phyloP scores from a whole-genome alignment of 805 yeast genomes.

The Scheffersomyces ergatensis region DNA sequence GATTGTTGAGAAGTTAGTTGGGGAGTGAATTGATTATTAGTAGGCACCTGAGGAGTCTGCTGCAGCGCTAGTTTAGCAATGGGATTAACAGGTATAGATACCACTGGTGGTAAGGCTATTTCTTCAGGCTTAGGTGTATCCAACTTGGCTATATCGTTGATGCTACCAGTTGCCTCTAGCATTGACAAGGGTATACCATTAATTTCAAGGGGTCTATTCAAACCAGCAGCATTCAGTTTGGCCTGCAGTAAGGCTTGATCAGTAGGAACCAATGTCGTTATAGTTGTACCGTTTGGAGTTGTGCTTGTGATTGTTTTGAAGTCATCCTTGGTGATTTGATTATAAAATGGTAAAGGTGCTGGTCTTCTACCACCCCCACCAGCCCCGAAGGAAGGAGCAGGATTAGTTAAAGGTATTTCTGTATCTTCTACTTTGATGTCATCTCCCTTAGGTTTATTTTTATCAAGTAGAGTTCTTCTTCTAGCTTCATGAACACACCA shows the following conservation, averaged over 20 bases:
- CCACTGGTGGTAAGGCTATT: neutral
- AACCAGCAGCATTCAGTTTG: constrained; percentile 54
- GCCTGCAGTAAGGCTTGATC: constrained; percentile 69
- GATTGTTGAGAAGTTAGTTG: constrained; percentile 1
- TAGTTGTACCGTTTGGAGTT: constrained; percentile 89
- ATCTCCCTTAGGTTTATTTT: constrained; percentile 13
- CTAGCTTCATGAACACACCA: constrained; percentile 96
- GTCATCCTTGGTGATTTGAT: constrained; percentile 86
- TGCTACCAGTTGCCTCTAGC: constrained; percentile 80
- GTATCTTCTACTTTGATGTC: constrained; percentile 1
- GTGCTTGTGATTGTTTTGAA: constrained; percentile 82
- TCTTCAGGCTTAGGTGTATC: neutral
- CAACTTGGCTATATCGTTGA: constrained; percentile 19
- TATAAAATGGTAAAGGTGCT: constrained; percentile 79
- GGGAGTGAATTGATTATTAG: constrained; percentile 6
- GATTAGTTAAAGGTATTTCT: neutral
- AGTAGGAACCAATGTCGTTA: constrained; percentile 86
- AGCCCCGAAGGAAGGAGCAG: neutral
- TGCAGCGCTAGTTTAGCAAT: constrained; percentile 3
- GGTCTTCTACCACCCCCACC: neutral
- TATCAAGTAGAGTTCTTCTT: constrained; percentile 51
- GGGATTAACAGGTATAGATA: neutral
- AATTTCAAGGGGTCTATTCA: constrained; percentile 54
- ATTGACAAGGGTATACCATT: constrained; percentile 68
- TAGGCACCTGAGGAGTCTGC: constrained; percentile 1